phyloP scores from a whole-genome alignment of 2,329 filamentous ascomycete species.

The Xylariales sp. region DNA sequence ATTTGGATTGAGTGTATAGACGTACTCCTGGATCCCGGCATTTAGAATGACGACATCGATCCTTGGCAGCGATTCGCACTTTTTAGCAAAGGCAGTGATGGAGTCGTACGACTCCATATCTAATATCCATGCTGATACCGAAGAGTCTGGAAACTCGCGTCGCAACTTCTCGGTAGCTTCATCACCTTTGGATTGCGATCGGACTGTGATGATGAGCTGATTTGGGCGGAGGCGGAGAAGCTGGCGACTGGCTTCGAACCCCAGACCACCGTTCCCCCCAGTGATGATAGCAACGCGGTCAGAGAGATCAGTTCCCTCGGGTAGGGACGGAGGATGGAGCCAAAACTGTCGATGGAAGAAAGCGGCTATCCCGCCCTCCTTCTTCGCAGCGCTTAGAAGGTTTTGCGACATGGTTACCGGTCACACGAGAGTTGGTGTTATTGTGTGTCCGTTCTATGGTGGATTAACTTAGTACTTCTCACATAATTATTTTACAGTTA shows the following conservation, averaged over 20 bases:
- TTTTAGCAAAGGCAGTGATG: background rate
- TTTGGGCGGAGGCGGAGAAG: background rate
- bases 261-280: background rate
- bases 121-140: background rate
- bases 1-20: background rate
- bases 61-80: background rate
- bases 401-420: too few relatives aligned
- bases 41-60: slow-evolving; percentile 20
- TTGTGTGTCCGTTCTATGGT: too few relatives aligned
- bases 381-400: too few relatives aligned
- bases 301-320: too few relatives aligned
- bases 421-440: too few relatives aligned
- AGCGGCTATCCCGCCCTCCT: too few relatives aligned
- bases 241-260: background rate
- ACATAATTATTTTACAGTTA: too few relatives aligned
- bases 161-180: background rate
- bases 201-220: background rate
- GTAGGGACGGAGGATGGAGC: too few relatives aligned
- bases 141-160: background rate
- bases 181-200: background rate
- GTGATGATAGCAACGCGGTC: background rate
- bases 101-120: background rate
- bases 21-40: slow-evolving; percentile 21
- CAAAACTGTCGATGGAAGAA: too few relatives aligned
- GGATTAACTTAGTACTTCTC: too few relatives aligned